Conservation (phyloP, 2,329 filamentous ascomycete genomes). For the Fusarium protoensiforme region DNA sequence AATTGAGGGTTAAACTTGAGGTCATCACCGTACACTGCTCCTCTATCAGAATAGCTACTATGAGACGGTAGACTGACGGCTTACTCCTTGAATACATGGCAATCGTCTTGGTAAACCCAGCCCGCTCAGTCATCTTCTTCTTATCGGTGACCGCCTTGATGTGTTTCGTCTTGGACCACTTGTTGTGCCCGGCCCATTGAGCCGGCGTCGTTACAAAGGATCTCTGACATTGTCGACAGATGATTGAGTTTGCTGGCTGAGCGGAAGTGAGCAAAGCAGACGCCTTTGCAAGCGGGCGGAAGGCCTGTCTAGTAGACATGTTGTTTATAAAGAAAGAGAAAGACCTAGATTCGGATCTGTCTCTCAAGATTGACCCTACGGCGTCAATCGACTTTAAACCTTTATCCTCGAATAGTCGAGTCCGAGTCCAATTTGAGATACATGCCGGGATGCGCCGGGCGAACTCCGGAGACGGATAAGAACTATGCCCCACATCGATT, state of each 20-base stretch:
- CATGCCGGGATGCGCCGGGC: constrained; percentile 41
- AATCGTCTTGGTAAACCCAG: constrained; percentile 76
- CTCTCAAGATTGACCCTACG: constrained; percentile 18
- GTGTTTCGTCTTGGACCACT: constrained; percentile 97
- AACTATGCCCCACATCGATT: constrained; percentile 26
- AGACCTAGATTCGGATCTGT: neutral
- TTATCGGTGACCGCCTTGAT: constrained; percentile 90
- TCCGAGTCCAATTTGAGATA: neutral
- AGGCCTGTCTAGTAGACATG: constrained; percentile 28
- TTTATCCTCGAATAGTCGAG: neutral
- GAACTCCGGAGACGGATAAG: constrained; percentile 37
- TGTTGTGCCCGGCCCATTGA: constrained; percentile 79
- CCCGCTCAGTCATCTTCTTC: constrained; percentile 79
- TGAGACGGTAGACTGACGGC: constrained; percentile 29
- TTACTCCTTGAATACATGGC: constrained; percentile 79
- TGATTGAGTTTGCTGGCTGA: constrained; percentile 17
- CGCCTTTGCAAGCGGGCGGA: constrained; percentile 28
- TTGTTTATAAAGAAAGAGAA: neutral
- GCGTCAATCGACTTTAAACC: neutral
- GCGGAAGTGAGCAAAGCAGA: constrained; percentile 9
- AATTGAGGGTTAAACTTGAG: constrained; percentile 80
- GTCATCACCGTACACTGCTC: constrained; percentile 78
- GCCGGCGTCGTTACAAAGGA: constrained; percentile 58
- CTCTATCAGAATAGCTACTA: constrained; percentile 23
- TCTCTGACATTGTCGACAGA: constrained; percentile 62